Evolutionary conservation across 1,139 yeast genomes (phyloP), one percentile per base, ranked within the genome.

Genomic region (Blastobotrys petasosporus): DNA sequence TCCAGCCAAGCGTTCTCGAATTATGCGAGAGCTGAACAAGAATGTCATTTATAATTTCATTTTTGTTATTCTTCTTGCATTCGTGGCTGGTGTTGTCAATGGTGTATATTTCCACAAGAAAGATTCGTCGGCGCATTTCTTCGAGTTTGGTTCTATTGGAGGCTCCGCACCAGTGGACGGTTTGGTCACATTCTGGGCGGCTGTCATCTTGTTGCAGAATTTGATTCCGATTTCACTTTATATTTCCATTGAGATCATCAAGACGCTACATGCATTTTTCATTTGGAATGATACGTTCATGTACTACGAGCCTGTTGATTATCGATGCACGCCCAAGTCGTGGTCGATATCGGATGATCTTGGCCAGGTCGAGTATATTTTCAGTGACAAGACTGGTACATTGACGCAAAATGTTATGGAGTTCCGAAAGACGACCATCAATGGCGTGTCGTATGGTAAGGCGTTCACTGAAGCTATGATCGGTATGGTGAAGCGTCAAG

Each of bases 341-440:
- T 92, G 98, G 98, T 86, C 85, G 60, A 87, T 94, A 43, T 86
- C 97, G n/a, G 98, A 92, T 70, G 98, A 92, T 65, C 73, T 92
- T 57, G 98, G 98, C 23, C 97, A 92, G 66, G 85, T 92, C 57
- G 97, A 90, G 64, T 92, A 88, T 62, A 82, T 92, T 38, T 92
- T 92, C 66, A 85, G 95, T 60, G 97, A 92, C 68, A 92, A 92
- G 66, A 92, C 98, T 0, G 98, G 98, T 50, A 92, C 98, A 0
- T 73, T 92, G 56, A 92, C 98, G 1, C 97, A 90, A 63, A 92
- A 92, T 64, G 85, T 90, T 31, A 92, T 92, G 97, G 96, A 90
- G 62, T 90, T 88, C 66, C 86, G 87, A 56, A 92, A 92, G 63
- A 85, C 95, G 63, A 80, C 96, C 1, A 82, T 92, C 50, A 79